Evolutionary conservation across 2,329 filamentous ascomycete genomes (phyloP), one percentile per base, ranked within the genome.

Genomic region (Fusarium scirpi): DNA sequence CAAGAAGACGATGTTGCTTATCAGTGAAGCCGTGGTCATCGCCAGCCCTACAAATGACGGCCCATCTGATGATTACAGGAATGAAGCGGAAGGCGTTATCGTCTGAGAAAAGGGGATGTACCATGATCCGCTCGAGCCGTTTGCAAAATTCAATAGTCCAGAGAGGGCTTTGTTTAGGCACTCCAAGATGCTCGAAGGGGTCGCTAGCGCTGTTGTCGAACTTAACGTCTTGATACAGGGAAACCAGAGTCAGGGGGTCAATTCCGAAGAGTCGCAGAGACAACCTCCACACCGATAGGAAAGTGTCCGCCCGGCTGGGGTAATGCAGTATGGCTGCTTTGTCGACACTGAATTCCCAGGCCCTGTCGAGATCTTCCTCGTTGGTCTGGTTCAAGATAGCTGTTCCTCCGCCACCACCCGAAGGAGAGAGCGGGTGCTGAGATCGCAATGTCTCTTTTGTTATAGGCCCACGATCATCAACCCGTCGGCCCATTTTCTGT

Each of bases 1-100:
- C 22, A 16, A 62, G 25, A 18, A 62, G 9, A 8, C 10, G 15
- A 1, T 24, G 15, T 24, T 62, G 46, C 15, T 46, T 5, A 1
- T 25, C 9, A 7, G 56, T 54, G 11, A 62, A 45, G 3, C 22
- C 43, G 6, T 29, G 11, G 4, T 2, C 5, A 7, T 54, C n/a
- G 6, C 32, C n/a, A 12, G 13, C 12, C 5, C 40, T 20, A 2
- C 57, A 62, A 0, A 62, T 54, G 7, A 45, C 30, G 5, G 57
- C 4, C 59, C 57, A 62, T 34, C 40, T 53, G 10, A 62, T 20
- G 9, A 44, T 4, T 6, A 54, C 46, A 9, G 57, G 59, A 12
- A 62, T 11, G 8, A 62, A 32, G 8, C 11, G 30, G 4, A 62
- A 29, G 7, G 10, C 18, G 8, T 43, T 56, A 9, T 20, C 18